These are phyloP conservation scores for Grosmannia clavigera DNA, from an alignment of 2,329 filamentous ascomycete genomes.

Conservation along the genomic window DNA sequence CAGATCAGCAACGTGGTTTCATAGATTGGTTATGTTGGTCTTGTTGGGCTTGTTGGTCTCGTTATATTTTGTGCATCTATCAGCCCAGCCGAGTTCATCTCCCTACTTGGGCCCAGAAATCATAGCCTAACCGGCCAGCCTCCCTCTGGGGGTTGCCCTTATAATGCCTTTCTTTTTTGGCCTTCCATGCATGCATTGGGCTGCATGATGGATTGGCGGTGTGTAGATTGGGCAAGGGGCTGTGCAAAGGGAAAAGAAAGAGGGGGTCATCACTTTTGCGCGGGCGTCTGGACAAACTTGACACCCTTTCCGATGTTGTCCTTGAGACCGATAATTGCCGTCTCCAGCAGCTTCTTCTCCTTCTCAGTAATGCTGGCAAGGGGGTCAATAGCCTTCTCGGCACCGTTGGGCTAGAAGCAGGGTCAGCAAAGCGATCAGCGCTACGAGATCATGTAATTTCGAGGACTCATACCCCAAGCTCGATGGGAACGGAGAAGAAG, in stretches of 20 bases:
- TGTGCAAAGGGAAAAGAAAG: not conserved
- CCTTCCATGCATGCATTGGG: not conserved
- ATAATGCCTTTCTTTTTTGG: not conserved
- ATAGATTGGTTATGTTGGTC: not conserved
- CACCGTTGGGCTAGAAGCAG: slow-evolving; percentile 57
- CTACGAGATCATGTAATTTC: not conserved
- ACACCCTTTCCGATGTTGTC: slow-evolving; percentile 92
- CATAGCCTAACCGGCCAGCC: not conserved
- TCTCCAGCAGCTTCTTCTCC: slow-evolving; percentile 78
- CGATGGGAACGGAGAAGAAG: slow-evolving; percentile 92
- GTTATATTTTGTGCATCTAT: slow-evolving; percentile 10
- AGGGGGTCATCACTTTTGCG: slow-evolving; percentile 64
- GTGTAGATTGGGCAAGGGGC: not conserved
- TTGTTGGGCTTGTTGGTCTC: slow-evolving; percentile 5
- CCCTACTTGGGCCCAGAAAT: not conserved
- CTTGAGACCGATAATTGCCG: slow-evolving; percentile 65
- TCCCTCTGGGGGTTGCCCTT: not conserved
- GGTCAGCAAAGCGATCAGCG: slow-evolving; percentile 18
- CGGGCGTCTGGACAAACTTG: slow-evolving; percentile 75
- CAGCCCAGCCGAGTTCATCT: not conserved
- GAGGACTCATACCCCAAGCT: slow-evolving; percentile 68
- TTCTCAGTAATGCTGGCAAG: slow-evolving; percentile 66
- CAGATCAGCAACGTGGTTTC: slow-evolving; percentile 16
- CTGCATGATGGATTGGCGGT: not conserved
- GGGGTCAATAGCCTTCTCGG: slow-evolving; percentile 73